phyloP scores from a whole-genome alignment of 1,284 basidiomycete genomes.

The Ceratobasidium sp. region DNA sequence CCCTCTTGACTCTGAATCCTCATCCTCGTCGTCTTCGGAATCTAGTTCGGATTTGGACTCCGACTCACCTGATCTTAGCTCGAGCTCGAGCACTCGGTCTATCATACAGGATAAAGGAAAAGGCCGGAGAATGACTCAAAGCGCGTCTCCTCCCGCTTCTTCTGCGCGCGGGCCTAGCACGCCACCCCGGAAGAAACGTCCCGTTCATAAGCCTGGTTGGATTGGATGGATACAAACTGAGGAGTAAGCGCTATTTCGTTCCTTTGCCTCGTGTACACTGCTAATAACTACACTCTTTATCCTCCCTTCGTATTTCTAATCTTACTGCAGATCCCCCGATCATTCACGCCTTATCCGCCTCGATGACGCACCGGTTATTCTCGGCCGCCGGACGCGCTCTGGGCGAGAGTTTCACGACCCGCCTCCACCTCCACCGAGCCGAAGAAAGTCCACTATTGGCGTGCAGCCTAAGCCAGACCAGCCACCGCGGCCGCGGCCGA shows the following conservation, averaged over 20 bases:
- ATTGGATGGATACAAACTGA: constrained; percentile 38
- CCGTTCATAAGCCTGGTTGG: constrained; percentile 20
- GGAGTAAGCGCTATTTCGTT: constrained; percentile 12
- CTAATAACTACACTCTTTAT: not conserved
- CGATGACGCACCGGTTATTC: constrained; percentile 33
- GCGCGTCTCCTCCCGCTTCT: not conserved
- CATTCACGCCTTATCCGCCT: constrained; percentile 38
- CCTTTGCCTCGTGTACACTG: not conserved
- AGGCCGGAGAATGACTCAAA: not conserved
- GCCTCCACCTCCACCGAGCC: constrained; percentile 22
- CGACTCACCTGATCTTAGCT: constrained; percentile 38
- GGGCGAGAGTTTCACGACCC: constrained; percentile 32
- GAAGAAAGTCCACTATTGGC: not conserved
- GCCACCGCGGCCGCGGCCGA: not conserved
- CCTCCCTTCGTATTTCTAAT: not conserved
- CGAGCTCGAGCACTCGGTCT: constrained; percentile 34
- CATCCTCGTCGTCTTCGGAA: constrained; percentile 20
- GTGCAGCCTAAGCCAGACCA: constrained; percentile 4
- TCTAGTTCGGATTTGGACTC: constrained; percentile 27
- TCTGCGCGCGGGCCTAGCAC: constrained; percentile 12
- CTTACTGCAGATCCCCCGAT: constrained; percentile 19
- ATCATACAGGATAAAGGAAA: constrained; percentile 3
- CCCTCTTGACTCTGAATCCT: constrained; percentile 16
- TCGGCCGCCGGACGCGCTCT: constrained; percentile 34
- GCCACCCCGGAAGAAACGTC: constrained; percentile 18